Evolutionary conservation across 345 rosid genomes (phyloP).

Genomic region (Heritiera fomes): DNA sequence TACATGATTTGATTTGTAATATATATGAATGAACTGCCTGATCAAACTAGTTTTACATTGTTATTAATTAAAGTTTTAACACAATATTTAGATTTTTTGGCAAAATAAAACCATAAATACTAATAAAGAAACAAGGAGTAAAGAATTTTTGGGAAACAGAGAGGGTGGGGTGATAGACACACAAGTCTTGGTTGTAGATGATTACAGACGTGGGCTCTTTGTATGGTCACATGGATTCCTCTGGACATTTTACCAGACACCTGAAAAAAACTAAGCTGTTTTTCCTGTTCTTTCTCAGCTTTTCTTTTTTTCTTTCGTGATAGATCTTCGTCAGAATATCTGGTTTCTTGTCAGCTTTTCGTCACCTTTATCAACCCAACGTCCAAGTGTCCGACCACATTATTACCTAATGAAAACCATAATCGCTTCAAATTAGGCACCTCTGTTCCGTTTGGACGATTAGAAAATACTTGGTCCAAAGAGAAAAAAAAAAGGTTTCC

Average conservation of each 20-base stretch:
- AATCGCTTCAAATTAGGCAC: constrained; percentile 30
- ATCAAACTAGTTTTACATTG: not conserved
- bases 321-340: constrained; percentile 37
- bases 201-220: constrained; percentile 38
- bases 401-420: constrained; percentile 39
- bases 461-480: no score
- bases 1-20: no score
- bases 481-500: constrained; percentile 10
- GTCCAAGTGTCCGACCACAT: constrained; percentile 48
- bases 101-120: not conserved
- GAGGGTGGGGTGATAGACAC: not conserved
- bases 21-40: no score
- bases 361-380: constrained; percentile 40
- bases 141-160: constrained; percentile 27
- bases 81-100: no score
- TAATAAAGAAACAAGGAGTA: no score
- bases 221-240: constrained; percentile 72
- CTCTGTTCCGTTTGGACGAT: not conserved
- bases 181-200: constrained; percentile 29
- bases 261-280: constrained; percentile 14
- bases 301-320: not conserved
- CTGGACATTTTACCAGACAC: constrained; percentile 41
- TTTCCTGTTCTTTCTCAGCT: not conserved
- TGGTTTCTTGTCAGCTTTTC: constrained; percentile 36
- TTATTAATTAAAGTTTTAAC: not conserved